Percentiles rank a stretch among this genome's conserved stretches.
phyloP scores from a whole-genome alignment of 2,329 filamentous ascomycete species.

The Parafenestella ontariensis region DNA sequence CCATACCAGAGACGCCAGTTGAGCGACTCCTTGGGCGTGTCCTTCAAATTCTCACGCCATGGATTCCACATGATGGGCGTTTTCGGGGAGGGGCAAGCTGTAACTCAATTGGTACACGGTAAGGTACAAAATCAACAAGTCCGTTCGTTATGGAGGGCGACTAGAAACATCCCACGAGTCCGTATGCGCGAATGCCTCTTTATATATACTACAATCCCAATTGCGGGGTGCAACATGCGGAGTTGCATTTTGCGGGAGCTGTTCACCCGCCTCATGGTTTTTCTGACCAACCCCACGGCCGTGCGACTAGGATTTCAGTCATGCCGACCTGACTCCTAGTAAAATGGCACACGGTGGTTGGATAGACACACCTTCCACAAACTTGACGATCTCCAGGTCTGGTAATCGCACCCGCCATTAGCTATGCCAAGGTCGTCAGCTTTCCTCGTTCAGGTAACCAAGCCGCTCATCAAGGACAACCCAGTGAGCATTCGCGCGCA shows the following conservation, averaged over 20 bases:
- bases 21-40: constrained; percentile 73
- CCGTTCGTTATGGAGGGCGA: background rate
- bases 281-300: background rate
- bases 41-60: constrained; percentile 58
- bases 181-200: background rate
- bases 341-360: too few relatives aligned
- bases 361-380: background rate
- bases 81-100: background rate
- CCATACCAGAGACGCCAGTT: constrained; percentile 84
- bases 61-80: constrained; percentile 44
- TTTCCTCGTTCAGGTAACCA: background rate
- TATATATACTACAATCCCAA: constrained; percentile 3
- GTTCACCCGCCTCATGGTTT: background rate
- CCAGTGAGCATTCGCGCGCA: background rate
- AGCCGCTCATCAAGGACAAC: background rate
- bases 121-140: background rate
- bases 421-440: background rate
- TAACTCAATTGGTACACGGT: background rate
- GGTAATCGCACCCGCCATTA: background rate
- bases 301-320: background rate
- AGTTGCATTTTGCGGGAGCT: constrained; percentile 7
- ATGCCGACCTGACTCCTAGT: background rate
- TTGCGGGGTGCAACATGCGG: constrained; percentile 9
- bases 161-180: background rate
- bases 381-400: background rate